These are phyloP conservation scores for Triticum urartu DNA, from an alignment of 176 grass and related monocot species.

Conservation along the genomic window DNA sequence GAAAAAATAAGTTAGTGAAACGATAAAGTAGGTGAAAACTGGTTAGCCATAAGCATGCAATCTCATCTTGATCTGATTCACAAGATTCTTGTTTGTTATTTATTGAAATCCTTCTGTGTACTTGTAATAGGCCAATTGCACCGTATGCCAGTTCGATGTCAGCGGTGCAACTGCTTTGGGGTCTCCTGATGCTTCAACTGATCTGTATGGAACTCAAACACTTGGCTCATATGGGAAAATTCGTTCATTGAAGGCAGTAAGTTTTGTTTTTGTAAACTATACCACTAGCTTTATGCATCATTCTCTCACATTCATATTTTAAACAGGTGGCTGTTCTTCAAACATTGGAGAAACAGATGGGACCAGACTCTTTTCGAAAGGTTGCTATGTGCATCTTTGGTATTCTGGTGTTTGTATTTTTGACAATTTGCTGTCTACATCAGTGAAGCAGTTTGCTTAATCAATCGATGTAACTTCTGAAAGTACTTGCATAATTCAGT, in stretches of 20 bases:
- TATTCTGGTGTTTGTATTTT: neutral
- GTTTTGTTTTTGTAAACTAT: slow-evolving; percentile 26
- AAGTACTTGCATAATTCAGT: slow-evolving; percentile 15
- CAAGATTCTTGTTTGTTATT: neutral
- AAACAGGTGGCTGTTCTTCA: slow-evolving; percentile 89
- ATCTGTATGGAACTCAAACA: slow-evolving; percentile 91
- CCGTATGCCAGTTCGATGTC: slow-evolving; percentile 83
- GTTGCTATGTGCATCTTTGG: slow-evolving; percentile 39
- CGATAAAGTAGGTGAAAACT: neutral
- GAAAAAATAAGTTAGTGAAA: neutral
- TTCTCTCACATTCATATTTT: slow-evolving; percentile 34
- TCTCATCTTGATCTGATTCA: slow-evolving; percentile 5
- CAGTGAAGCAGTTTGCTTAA: slow-evolving; percentile 18
- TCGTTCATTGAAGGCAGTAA: slow-evolving; percentile 95
- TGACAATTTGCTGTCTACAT: slow-evolving; percentile 17
- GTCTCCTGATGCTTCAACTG: slow-evolving; percentile 75
- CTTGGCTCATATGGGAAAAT: slow-evolving; percentile 95
- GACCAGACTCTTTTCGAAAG: slow-evolving; percentile 88
- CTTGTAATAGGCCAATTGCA: slow-evolving; percentile 75
- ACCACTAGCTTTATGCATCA: slow-evolving; percentile 13
- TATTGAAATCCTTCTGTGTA: slow-evolving; percentile 1
- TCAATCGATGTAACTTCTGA: neutral
- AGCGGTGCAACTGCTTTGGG: slow-evolving; percentile 79
- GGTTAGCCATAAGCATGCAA: neutral
- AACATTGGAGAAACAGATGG: slow-evolving; percentile 99